Evolutionary conservation across 2,329 filamentous ascomycete species (phyloP).

Genomic region (Claviceps maximensis): DNA sequence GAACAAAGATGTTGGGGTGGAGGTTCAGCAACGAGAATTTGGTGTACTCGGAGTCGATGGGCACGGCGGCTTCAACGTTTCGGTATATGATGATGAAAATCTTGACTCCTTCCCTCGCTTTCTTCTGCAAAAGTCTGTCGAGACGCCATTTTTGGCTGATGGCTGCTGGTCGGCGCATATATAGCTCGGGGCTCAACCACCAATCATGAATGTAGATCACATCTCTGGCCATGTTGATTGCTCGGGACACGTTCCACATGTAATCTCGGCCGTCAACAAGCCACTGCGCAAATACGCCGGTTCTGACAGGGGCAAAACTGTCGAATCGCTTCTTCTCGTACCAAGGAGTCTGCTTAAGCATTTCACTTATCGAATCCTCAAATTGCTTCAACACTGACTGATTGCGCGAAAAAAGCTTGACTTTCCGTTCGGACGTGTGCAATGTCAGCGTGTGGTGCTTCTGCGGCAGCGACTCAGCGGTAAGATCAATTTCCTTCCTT

Average conservation of each 20-base stretch:
- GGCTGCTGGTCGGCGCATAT: conserved; percentile 82
- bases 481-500: conserved; percentile 31
- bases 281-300: conserved; percentile 85
- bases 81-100: conserved; percentile 96
- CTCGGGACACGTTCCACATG: conserved; percentile 98
- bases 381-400: conserved; percentile 85
- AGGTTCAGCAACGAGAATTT: conserved; percentile 92
- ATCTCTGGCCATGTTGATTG: conserved; percentile 92
- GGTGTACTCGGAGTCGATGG: conserved; percentile 96
- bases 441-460: conserved; percentile 79
- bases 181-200: conserved; percentile 95
- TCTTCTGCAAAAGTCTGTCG: conserved; percentile 82
- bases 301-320: conserved; percentile 84
- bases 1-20: conserved; percentile 91
- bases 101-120: conserved; percentile 90
- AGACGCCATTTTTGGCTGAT: conserved; percentile 98
- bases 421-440: conserved; percentile 81
- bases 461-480: conserved; percentile 21
- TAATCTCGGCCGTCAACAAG: conserved; percentile 93
- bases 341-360: conserved; percentile 76
- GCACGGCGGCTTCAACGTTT: conserved; percentile 92
- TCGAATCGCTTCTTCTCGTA: conserved; percentile 72
- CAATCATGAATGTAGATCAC: conserved; percentile 99
- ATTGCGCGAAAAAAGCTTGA: conserved; percentile 82
- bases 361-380: conserved; percentile 79